Base-by-base conservation (phyloP, 257 asterid genomes). In the Ophiorrhiza pumila region DNA sequence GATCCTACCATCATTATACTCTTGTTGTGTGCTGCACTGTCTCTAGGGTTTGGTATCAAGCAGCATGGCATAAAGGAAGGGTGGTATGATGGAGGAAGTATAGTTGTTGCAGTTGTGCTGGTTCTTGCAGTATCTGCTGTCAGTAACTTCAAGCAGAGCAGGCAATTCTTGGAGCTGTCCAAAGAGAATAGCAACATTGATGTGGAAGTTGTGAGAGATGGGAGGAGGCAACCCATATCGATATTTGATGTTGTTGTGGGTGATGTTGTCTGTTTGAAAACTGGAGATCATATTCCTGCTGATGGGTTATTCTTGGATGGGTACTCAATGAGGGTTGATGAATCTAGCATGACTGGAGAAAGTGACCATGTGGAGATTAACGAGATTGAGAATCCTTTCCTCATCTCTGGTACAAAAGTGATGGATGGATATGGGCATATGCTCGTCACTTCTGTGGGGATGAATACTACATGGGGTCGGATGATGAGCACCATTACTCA, bases 381-480 rank as follows among this genome's bases (percentile, higher is more conserved):
- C 31, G 59, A 43, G 25, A 53, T 0, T 18, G 23, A 55, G 7
- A 64, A 64, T 18, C 80, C 80, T 3, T 77, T 77, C 46, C 43
- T 77, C 41, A 50, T 77, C 4, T 63, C 80, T 4, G 80, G 80
- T 29, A 77, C 80, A 0, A 63, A 64, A 35, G 77, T 77, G 23
- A 41, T 52, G 22, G 66, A 71, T 55, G 80, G 80, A 3, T 71
- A 43, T 57, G 80, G 73, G 5, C 46, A 39, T 12, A 71, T 71
- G 80, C 65, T 77, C 5, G 77, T 65, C 20, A 77, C 80, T 13
- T 66, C 80, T 4, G 80, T 77, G 3, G 80, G 80, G 43, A 71
- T 71, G 80, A 77, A 71, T 39, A 77, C 80, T 5, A 55, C 34
- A 12, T 56, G 77, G 77, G 80, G 80, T 22, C 55, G 71, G 80